These are phyloP conservation scores for Colletotrichum sp. DNA, from an alignment of 2,329 filamentous ascomycete species.

Conservation along the genomic window DNA sequence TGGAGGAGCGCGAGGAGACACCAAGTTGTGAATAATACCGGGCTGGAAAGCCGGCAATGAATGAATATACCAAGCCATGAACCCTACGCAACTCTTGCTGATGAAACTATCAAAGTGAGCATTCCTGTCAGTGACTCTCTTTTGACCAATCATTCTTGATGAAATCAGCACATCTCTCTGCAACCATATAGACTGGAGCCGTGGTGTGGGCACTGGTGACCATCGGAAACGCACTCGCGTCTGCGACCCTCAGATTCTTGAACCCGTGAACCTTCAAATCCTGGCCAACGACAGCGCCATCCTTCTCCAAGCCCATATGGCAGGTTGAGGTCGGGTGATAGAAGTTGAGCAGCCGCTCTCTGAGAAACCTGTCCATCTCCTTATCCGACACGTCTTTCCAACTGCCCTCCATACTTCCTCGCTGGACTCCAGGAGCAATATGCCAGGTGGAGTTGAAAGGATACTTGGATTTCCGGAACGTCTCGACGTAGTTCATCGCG, in stretches of 20 bases:
- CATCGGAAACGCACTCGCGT: constrained; percentile 33
- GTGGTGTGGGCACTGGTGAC: constrained; percentile 33
- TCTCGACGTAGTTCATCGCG: constrained; percentile 32
- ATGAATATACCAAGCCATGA: neutral
- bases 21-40: neutral
- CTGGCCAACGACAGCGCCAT: constrained; percentile 17
- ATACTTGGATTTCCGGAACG: constrained; percentile 31
- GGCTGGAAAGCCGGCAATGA: neutral
- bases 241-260: constrained; percentile 24
- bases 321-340: constrained; percentile 17
- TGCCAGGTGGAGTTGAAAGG: constrained; percentile 15
- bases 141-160: constrained; percentile 25
- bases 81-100: neutral
- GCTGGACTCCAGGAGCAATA: neutral
- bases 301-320: constrained; percentile 22
- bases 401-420: neutral
- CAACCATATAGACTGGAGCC: constrained; percentile 33
- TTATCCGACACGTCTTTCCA: constrained; percentile 32
- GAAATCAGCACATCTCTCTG: constrained; percentile 34
- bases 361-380: constrained; percentile 32
- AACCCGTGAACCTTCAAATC: constrained; percentile 22
- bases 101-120: neutral
- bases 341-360: neutral
- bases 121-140: neutral
- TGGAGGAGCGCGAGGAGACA: neutral